Percentiles rank a stretch among this genome's conserved stretches.
phyloP scores from a whole-genome alignment of 2,329 filamentous ascomycete species.

The Trichoderma guizhouense region DNA sequence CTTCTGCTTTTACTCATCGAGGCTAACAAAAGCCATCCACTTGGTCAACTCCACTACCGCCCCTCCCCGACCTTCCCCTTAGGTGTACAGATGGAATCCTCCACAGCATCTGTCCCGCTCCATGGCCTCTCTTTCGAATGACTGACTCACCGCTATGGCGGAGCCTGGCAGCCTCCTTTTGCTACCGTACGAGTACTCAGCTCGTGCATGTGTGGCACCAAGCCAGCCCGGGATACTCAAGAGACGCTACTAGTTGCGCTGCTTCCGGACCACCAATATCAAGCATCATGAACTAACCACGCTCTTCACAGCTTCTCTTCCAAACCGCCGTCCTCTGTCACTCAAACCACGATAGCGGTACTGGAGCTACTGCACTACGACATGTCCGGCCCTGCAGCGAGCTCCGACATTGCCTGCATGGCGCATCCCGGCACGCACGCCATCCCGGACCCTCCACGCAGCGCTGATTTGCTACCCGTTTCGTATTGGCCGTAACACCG shows the following conservation, averaged over 20 bases:
- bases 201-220: background rate
- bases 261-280: background rate
- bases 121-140: background rate
- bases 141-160: conserved; percentile 15
- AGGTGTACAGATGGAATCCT: background rate
- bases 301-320: background rate
- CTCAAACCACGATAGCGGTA: background rate
- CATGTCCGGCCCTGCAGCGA: background rate
- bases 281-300: background rate
- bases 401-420: conserved; percentile 11
- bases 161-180: background rate
- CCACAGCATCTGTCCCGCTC: background rate
- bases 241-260: background rate
- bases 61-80: conserved; percentile 4
- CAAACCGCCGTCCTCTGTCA: background rate
- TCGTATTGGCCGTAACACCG: background rate
- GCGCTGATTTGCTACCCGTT: conserved; percentile 1
- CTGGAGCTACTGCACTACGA: conserved; percentile 1
- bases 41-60: background rate
- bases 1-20: background rate
- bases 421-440: conserved; percentile 8
- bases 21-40: conserved; percentile 3
- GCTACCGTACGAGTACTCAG: background rate
- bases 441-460: background rate
- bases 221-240: background rate